Conservation (phyloP, 2,329 filamentous ascomycete genomes). For the Dothidotthia symphoricarpi region DNA sequence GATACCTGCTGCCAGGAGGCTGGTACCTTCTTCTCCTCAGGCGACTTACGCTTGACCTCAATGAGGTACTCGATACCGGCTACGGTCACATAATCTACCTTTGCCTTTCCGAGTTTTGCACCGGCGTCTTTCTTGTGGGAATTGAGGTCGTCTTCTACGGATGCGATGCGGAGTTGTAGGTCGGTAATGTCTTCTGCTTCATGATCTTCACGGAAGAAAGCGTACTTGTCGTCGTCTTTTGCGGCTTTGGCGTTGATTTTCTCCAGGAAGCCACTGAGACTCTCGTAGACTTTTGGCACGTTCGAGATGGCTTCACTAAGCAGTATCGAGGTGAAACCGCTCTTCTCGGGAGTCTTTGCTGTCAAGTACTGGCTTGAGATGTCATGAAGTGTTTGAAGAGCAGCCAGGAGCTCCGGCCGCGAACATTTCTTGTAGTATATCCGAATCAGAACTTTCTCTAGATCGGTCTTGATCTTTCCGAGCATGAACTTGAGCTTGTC, state of each 20-base stretch:
- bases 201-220: conserved; percentile 82
- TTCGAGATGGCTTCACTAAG: conserved; percentile 70
- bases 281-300: conserved; percentile 72
- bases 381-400: conserved; percentile 80
- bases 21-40: conserved; percentile 77
- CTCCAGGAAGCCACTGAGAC: conserved; percentile 73
- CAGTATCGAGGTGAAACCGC: conserved; percentile 69
- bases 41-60: conserved; percentile 72
- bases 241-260: conserved; percentile 84
- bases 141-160: conserved; percentile 84
- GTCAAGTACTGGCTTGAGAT: conserved; percentile 74
- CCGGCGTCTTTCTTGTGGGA: conserved; percentile 71
- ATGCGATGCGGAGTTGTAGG: conserved; percentile 89
- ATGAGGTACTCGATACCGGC: conserved; percentile 93
- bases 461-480: conserved; percentile 69
- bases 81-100: conserved; percentile 76
- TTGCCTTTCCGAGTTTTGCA: conserved; percentile 66
- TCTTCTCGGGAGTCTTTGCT: conserved; percentile 63
- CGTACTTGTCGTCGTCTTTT: conserved; percentile 84
- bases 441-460: conserved; percentile 88
- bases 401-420: conserved; percentile 78
- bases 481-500: conserved; percentile 75
- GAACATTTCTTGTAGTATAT: conserved; percentile 98
- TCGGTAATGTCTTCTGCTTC: conserved; percentile 88
- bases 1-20: conserved; percentile 95